Percentiles rank a stretch among this genome's conserved stretches.
Evolutionary conservation across 2,329 filamentous ascomycete genomes (phyloP).

Genomic region (Dendryphion nanum): DNA sequence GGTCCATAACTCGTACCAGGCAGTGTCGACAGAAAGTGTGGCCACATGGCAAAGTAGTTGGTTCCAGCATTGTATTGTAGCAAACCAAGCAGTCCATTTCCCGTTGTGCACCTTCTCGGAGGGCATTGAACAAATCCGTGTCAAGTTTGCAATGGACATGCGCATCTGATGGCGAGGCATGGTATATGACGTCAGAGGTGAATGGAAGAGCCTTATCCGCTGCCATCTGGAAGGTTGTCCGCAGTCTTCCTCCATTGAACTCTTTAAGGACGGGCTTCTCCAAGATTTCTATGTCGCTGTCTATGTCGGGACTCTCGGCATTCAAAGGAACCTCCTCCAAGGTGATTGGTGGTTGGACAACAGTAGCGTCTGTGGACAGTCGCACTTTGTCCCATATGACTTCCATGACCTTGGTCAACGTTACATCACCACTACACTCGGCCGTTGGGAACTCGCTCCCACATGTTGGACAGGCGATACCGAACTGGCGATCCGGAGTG

Average conservation of each 20-base stretch:
- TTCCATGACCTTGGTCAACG: slow-evolving; percentile 68
- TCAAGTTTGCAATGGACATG: slow-evolving; percentile 46
- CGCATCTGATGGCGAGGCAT: slow-evolving; percentile 34
- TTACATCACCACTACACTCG: slow-evolving; percentile 77
- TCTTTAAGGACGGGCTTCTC: slow-evolving; percentile 46
- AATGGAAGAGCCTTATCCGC: slow-evolving; percentile 59
- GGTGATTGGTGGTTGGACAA: slow-evolving; percentile 28
- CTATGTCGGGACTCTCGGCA: slow-evolving; percentile 4
- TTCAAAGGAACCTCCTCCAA: slow-evolving; percentile 41
- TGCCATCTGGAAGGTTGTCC: slow-evolving; percentile 66
- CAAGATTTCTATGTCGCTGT: slow-evolving; percentile 30
- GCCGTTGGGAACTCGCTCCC: slow-evolving; percentile 68
- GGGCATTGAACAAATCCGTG: slow-evolving; percentile 50
- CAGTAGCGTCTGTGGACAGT: slow-evolving; percentile 42
- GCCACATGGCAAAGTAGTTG: slow-evolving; percentile 80
- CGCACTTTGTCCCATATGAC: slow-evolving; percentile 44
- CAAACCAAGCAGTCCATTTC: slow-evolving; percentile 90
- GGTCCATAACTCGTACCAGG: slow-evolving; percentile 71
- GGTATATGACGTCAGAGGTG: slow-evolving; percentile 56
- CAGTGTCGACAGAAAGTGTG: slow-evolving; percentile 88
- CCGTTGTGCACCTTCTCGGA: slow-evolving; percentile 60
- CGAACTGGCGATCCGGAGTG: slow-evolving; percentile 62
- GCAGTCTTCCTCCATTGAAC: slow-evolving; percentile 58
- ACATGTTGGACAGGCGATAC: slow-evolving; percentile 74
- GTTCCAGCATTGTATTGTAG: slow-evolving; percentile 77